Conservation (phyloP, 2,329 filamentous ascomycete genomes). For the Ambrosiella xylebori region DNA sequence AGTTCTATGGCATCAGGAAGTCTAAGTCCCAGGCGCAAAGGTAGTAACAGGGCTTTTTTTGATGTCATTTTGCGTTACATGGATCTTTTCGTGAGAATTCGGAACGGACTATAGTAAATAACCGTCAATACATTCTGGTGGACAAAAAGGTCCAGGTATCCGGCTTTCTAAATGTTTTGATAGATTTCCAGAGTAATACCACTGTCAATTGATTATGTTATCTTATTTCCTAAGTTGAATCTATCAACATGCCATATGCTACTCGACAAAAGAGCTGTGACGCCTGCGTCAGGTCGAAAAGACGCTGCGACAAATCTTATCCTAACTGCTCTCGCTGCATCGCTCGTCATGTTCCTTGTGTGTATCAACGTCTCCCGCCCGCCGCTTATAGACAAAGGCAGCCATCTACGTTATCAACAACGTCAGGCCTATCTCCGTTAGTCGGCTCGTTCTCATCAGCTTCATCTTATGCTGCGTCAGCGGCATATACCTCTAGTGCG, state of each 20-base stretch:
- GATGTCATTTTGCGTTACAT: background rate
- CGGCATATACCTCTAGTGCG: background rate
- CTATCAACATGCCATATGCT: conserved; percentile 13
- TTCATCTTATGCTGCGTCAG: background rate
- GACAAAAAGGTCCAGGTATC: background rate
- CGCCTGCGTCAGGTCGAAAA: conserved; percentile 30
- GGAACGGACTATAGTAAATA: background rate
- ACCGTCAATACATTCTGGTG: background rate
- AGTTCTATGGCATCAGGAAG: too few species aligned
- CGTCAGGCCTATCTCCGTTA: background rate
- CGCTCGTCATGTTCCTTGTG: background rate
- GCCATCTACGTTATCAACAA: background rate
- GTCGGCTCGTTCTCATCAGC: background rate
- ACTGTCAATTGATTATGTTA: background rate
- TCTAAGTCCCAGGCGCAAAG: too few species aligned
- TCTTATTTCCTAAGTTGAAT: background rate
- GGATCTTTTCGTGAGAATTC: background rate
- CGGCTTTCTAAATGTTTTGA: too few species aligned
- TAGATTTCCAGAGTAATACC: background rate
- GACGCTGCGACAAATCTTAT: conserved; percentile 29
- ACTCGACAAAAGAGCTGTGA: conserved; percentile 36
- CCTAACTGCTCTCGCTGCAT: conserved; percentile 27
- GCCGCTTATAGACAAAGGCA: background rate
- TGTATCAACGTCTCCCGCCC: background rate
- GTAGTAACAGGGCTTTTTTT: too few species aligned